Base-by-base conservation (phyloP, 306 rosid species). In the Quercus alba region DNA sequence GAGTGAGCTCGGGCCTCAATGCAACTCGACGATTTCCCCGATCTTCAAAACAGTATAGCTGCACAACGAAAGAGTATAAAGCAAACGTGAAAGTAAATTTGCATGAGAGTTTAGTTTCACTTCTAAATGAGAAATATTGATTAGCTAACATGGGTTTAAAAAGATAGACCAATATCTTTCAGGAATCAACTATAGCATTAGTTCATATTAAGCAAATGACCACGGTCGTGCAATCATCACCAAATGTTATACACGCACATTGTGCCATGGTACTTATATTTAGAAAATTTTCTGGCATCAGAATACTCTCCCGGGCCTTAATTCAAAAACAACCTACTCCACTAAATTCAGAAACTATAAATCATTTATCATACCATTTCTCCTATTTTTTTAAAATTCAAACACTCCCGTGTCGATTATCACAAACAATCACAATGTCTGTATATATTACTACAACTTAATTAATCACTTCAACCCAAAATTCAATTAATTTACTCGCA, bases 1-100 rank as follows among this genome's bases (percentile, higher is more conserved):
- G 99, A 73, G 98, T 95, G 58, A 95, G 95, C 88, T 95, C 98
- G 17, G 98, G 99, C 87, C 97, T 91, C 86, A 93, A 80, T 1
- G 98, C 98, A 80, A 95, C 98, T 8, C 98, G 96, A 33, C 97
- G 98, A 74, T 95, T 95, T 10, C 97, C 99, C 7, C 95, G 92
- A 84, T 95, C 99, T 88, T 95, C 98, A 75, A 95, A 95, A 85
- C 98, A 95, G 82, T 95, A 93, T 35, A 93, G 97, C 99, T 95
- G 89, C 88, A 86, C 75, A 79, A 76, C 30, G 72, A 80, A 76
- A 77, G 69, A 71, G 74, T 41, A 76, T 3, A 56, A 35, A 61
- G 56, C n/a, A 70, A 56, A 70, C 46, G 59, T 54, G 3, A 58
- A 35, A 3, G 14, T 18, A 5, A 15, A 74, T 3, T 28, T 30